Base-by-base conservation (phyloP, 352 stramenopile species). In the Pythium inflatum region DNA sequence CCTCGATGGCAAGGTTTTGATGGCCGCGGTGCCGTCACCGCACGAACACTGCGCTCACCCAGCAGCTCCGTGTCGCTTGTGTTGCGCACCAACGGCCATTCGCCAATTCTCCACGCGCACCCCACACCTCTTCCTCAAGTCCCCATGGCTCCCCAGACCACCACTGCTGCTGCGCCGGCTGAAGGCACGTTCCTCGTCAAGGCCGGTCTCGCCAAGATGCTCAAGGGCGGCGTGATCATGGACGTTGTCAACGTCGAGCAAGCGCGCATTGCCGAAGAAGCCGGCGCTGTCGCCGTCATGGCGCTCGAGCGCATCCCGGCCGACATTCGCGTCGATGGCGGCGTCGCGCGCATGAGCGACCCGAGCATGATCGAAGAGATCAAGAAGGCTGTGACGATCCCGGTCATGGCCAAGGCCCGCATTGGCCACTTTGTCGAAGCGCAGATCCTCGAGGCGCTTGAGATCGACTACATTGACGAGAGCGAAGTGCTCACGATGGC, bases 381-480 rank as follows among this genome's bases (percentile, higher is more conserved):
- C 81, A 99, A 99, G 83, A 98, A 98, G 68, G 97, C 96, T 13
- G 97, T 99, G 36, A 98, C 95, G 33, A 99, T 99, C 71, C 97
- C 97, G 16, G 97, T 99, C 38, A 99, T 99, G 97, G 97, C 97
- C 49, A 99, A 99, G 87, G 94, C 90, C 28, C 93, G 97, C 65
- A 99, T 99, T 68, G 97, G 97, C 66, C 97, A 99, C 83, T 99
- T 99, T 74, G 97, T 99, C 13, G 97, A 99, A 80, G 95, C 97
- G 0, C 97, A 99, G 79, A 99, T 99, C 71, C 83, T 99, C 13
- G 94, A 99, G 76, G 93, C 97, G 8, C 91, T 97, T 59, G 97
- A 99, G 79, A 90, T 99, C 67, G 97, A 99, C 79, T 99, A 99
- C 90, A 99, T 99, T 71, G 97, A 99, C 74, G 97, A 99, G 81